Conservation (phyloP, 1,284 basidiomycete genomes). For the Trametes versicolor region DNA sequence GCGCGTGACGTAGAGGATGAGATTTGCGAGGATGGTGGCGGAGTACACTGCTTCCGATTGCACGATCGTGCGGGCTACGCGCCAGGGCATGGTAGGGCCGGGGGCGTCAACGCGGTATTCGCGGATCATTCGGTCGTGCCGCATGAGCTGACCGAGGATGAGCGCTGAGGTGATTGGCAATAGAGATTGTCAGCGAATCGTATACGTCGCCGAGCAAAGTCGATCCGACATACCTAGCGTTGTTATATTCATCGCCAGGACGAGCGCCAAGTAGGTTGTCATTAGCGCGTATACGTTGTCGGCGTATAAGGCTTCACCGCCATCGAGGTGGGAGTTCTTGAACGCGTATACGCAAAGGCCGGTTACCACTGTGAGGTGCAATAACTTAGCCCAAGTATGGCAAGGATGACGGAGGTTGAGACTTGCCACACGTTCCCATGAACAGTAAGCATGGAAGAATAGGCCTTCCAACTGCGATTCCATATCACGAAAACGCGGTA, state of each 20-base stretch:
- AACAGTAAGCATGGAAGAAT: not conserved
- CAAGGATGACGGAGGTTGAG: not conserved
- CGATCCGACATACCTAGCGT: not conserved
- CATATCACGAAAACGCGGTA: slow-evolving; percentile 12
- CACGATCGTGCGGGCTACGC: not conserved
- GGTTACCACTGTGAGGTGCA: not conserved
- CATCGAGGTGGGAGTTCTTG: not conserved
- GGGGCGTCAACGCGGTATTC: not conserved
- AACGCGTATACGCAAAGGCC: not conserved
- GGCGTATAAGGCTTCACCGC: not conserved
- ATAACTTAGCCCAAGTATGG: not conserved
- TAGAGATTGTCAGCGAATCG: not conserved
- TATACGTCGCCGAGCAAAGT: not conserved
- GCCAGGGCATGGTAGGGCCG: not conserved
- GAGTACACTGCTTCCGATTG: slow-evolving; percentile 13
- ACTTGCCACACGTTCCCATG: not conserved
- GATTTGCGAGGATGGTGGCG: slow-evolving; percentile 2
- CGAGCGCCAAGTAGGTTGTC: not conserved
- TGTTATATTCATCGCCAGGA: not conserved
- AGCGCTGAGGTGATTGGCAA: not conserved
- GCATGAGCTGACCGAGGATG: not conserved
- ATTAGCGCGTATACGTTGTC: not conserved
- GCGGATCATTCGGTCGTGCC: not conserved
- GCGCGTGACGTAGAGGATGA: not conserved
- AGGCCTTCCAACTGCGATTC: not conserved